A percentile compares a stretch with the other conserved stretches of the same genome.
phyloP scores from a whole-genome alignment of 257 asterid genomes.

The Salvia splendens region DNA sequence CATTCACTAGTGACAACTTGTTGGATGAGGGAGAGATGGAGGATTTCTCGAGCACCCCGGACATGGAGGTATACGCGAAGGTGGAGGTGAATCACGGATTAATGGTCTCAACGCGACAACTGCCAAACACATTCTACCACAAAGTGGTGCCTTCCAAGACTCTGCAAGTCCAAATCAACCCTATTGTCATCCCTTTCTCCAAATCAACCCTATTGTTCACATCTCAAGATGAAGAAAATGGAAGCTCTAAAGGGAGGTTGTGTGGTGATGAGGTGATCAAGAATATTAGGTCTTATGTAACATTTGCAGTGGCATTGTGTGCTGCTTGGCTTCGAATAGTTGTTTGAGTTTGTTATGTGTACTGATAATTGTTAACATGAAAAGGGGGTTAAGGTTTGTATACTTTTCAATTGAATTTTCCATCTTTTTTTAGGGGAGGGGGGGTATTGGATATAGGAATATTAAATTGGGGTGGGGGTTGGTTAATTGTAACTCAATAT shows the following conservation, averaged over 20 bases:
- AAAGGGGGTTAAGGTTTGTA: slow-evolving; percentile 27
- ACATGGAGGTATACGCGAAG: slow-evolving; percentile 44
- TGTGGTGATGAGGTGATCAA: slow-evolving; percentile 38
- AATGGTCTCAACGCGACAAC: slow-evolving; percentile 61
- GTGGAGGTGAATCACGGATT: slow-evolving; percentile 51
- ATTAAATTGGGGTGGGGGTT: slow-evolving; percentile 28
- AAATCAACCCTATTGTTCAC: slow-evolving; percentile 22
- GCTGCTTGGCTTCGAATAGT: slow-evolving; percentile 45
- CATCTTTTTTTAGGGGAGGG: neutral
- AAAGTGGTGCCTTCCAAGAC: slow-evolving; percentile 57
- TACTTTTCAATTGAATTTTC: slow-evolving; percentile 21
- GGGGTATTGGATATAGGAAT: slow-evolving; percentile 23
- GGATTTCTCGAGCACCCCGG: slow-evolving; percentile 47
- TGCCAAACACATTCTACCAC: slow-evolving; percentile 55
- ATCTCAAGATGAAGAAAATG: slow-evolving; percentile 22
- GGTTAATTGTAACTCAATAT: slow-evolving; percentile 33
- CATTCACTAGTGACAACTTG: slow-evolving; percentile 41
- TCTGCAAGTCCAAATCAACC: slow-evolving; percentile 50
- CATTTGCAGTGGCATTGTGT: slow-evolving; percentile 48
- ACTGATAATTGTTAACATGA: slow-evolving; percentile 23
- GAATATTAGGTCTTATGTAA: slow-evolving; percentile 41
- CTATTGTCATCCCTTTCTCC: slow-evolving; percentile 21
- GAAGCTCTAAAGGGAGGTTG: slow-evolving; percentile 25
- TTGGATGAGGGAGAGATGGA: slow-evolving; percentile 48
- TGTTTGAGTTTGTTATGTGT: slow-evolving; percentile 28